Evolutionary conservation across 192 early-diverging fungal genomes (phyloP), one percentile per base, ranked within the genome.

Genomic region (Kappamyces sp.): DNA sequence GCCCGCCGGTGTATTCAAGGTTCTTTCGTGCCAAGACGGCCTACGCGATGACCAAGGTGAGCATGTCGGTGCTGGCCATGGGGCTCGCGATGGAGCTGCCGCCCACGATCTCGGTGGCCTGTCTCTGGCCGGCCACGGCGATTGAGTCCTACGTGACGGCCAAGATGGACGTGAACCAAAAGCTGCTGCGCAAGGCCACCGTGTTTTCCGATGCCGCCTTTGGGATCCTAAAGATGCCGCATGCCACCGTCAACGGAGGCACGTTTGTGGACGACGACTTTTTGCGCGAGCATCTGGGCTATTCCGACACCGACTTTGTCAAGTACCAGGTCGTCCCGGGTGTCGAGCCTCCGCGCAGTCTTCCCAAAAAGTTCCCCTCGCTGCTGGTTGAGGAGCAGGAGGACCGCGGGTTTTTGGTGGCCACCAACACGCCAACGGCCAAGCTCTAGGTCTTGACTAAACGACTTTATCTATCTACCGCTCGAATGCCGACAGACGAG

Each of bases 21-120:
- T 72, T 72, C 47, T 67, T 72, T 59, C 61, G 70, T 23, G 70
- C 67, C 4, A 72, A 72, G 52, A 62, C 66, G n/a, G 54, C 70
- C 8, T 72, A 72, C 59, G 70, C 70, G 5, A 58, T 72, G 51
- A 49, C 44, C 6, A 72, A 72, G 55, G 61, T 72, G 4, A 61
- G 62, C 32, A 72, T 72, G 70, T 65, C 66, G 5, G 70, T 72
- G 2, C 37, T 72, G 5, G 60, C 62, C 31, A 10, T 54, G 23
- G 70, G 70, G 10, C 51, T 72, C 9, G 67, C 63, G 12, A 66
- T 72, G 64, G 70, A 69, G 37, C 39, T 69, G 39, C 47, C 47
- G 5, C 34, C 43, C 48, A 35, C 39, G 3, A 12, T 61, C 36
- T 41, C 66, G 1, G 61, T 72, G 33, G 54, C 67, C 33, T 37